phyloP scores from a whole-genome alignment of 108 stramenopile species.

The Aurantiochytrium sp. region DNA sequence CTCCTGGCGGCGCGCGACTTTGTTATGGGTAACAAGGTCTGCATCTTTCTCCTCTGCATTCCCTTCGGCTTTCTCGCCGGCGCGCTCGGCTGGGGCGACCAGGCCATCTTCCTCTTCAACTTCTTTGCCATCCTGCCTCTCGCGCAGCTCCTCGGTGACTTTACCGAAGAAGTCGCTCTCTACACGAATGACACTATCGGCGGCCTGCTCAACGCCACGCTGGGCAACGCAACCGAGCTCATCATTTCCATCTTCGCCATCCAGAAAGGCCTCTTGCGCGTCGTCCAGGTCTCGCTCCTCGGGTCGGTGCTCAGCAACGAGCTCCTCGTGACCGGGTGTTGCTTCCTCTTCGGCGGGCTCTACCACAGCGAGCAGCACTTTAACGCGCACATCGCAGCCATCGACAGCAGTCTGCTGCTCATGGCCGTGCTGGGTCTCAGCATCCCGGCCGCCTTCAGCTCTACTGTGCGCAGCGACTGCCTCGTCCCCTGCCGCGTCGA shows the following conservation, averaged over 20 bases:
- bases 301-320: slow-evolving; percentile 90
- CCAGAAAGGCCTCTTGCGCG: slow-evolving; percentile 64
- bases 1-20: neutral
- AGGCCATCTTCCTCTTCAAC: slow-evolving; percentile 74
- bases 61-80: slow-evolving; percentile 67
- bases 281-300: slow-evolving; percentile 89
- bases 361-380: slow-evolving; percentile 78
- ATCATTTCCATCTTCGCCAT: slow-evolving; percentile 80
- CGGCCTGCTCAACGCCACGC: slow-evolving; percentile 91
- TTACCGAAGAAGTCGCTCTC: slow-evolving; percentile 88
- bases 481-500: neutral
- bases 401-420: slow-evolving; percentile 70
- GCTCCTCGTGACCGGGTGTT: slow-evolving; percentile 85
- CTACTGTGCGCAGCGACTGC: neutral
- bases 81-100: slow-evolving; percentile 57
- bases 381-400: slow-evolving; percentile 66
- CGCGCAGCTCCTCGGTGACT: slow-evolving; percentile 82
- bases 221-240: slow-evolving; percentile 91
- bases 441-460: neutral
- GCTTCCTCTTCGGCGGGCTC: slow-evolving; percentile 90
- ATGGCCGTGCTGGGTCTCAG: slow-evolving; percentile 22
- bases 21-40: slow-evolving; percentile 63
- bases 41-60: slow-evolving; percentile 60
- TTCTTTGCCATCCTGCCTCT: slow-evolving; percentile 87
- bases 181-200: slow-evolving; percentile 91